A percentile compares a stretch with the other conserved stretches of the same genome.
These are phyloP conservation scores for Podila epicladia DNA, from an alignment of 192 early-diverging fungal species.

Conservation along the genomic window DNA sequence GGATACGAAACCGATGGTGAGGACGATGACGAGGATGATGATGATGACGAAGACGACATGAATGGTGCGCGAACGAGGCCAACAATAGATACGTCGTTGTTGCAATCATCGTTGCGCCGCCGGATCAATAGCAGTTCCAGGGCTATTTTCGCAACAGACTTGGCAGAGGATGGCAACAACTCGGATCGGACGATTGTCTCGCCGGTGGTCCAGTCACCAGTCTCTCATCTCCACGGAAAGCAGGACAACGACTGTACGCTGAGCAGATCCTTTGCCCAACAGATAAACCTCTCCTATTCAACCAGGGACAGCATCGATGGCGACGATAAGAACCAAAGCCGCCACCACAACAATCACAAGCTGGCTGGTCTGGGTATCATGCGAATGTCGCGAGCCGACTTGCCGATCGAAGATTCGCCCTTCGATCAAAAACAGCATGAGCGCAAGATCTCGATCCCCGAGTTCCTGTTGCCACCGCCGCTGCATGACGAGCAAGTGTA, in stretches of 20 bases:
- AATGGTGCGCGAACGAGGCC: background rate
- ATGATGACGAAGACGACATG: slow-evolving; percentile 8
- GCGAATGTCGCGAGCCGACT: background rate
- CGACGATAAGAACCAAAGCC: background rate
- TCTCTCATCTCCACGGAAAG: background rate
- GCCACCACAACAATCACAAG: background rate
- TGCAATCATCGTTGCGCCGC: background rate
- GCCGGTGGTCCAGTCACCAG: background rate
- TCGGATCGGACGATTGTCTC: slow-evolving; percentile 15
- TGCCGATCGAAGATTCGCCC: background rate
- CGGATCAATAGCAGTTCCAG: background rate
- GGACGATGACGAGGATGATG: slow-evolving; percentile 14
- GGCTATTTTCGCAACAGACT: background rate
- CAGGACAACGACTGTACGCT: background rate
- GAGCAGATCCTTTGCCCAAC: background rate
- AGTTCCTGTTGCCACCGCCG: slow-evolving; percentile 32
- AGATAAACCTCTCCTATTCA: background rate
- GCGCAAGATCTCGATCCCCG: slow-evolving; percentile 41
- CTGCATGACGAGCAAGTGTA: slow-evolving; percentile 28
- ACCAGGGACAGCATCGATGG: background rate
- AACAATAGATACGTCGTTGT: background rate
- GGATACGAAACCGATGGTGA: slow-evolving; percentile 4
- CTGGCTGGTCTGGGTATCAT: background rate
- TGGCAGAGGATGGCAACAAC: slow-evolving; percentile 9
- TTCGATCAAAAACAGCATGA: slow-evolving; percentile 15